phyloP scores from a whole-genome alignment of 1,284 basidiomycete species.

The Fomitopsis pinicola region DNA sequence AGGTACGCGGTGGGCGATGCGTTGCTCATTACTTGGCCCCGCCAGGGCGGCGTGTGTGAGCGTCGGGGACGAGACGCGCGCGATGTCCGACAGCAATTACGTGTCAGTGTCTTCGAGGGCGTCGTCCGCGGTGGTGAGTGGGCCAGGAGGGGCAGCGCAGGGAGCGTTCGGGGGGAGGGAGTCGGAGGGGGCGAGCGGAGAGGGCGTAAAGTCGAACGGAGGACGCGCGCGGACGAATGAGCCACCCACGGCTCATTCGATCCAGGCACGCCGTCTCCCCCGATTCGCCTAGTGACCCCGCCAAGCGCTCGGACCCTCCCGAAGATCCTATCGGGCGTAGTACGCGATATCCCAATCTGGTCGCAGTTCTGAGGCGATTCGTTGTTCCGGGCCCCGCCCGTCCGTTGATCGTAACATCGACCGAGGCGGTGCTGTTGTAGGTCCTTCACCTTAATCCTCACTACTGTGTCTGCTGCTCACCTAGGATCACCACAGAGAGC shows the following conservation, averaged over 20 bases:
- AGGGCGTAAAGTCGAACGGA: background rate
- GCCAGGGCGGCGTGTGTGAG: constrained; percentile 5
- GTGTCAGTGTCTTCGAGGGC: background rate
- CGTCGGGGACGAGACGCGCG: background rate
- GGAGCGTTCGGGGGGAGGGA: background rate
- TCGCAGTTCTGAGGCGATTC: background rate
- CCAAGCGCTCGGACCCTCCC: background rate
- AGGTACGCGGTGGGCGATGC: constrained; percentile 67
- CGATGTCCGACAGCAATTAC: background rate
- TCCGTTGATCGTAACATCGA: background rate
- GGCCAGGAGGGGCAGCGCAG: background rate
- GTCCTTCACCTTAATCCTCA: background rate
- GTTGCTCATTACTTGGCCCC: constrained; percentile 43
- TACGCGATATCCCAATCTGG: background rate
- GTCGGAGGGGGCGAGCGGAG: background rate
- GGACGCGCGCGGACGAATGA: background rate
- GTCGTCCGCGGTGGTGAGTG: background rate
- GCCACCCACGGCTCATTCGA: background rate
- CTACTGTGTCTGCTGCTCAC: too few species aligned
- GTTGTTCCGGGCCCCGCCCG: background rate
- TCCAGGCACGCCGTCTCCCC: background rate
- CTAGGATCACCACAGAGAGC: too few species aligned
- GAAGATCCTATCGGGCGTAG: background rate
- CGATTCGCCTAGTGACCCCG: background rate
- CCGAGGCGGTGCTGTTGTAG: background rate